Evolutionary conservation across 2,329 filamentous ascomycete genomes (phyloP), one percentile per base, ranked within the genome.

Genomic region (Paecilomyces dactylethromorphus): DNA sequence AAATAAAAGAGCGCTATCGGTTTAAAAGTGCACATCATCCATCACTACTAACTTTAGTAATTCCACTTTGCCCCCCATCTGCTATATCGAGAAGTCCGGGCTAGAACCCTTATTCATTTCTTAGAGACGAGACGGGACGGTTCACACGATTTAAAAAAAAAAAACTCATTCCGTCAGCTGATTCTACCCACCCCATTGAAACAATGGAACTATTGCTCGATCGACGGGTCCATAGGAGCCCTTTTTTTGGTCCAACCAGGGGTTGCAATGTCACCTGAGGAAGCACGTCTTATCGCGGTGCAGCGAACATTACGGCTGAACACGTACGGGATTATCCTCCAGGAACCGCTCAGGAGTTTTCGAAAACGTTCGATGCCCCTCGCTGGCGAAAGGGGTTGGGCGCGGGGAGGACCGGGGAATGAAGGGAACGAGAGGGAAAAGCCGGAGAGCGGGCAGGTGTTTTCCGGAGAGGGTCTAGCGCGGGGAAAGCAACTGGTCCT

Each of bases 361-460:
- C 35, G 35, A 39, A 39, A n/a, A 39, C 35, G 35, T 39, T 39
- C 35, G 35, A 39, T 39, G 13, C 13, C 35, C 2, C 35, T n/a
- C 35, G 39, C 39, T 45, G 39, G 15, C 39, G 7, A 18, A 18
- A n/a, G n/a, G 39, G n/a, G 39, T 33, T 21, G 45, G 5, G 2
- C 39, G 56, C 63, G 66, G 64, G 59, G 63, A 64, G 63, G 59
- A 51, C 61, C 65, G 67, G 66, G 59, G 60, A 58, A 53, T 52
- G 60, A 60, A 55, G 54, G 56, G 57, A 52, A 31, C 57, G 59
- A 64, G 59, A 64, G 56, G 39, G 59, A 65, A 62, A 60, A 64
- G 45, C 58, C 60, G 60, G 60, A 61, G 55, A 51, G 32, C 21
- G n/a, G 26, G 24, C 60, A 60, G 64, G 49, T 56, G 56, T 21